These are phyloP conservation scores for Westerdykella ornata DNA, from an alignment of 2,329 filamentous ascomycete genomes.

Conservation along the genomic window DNA sequence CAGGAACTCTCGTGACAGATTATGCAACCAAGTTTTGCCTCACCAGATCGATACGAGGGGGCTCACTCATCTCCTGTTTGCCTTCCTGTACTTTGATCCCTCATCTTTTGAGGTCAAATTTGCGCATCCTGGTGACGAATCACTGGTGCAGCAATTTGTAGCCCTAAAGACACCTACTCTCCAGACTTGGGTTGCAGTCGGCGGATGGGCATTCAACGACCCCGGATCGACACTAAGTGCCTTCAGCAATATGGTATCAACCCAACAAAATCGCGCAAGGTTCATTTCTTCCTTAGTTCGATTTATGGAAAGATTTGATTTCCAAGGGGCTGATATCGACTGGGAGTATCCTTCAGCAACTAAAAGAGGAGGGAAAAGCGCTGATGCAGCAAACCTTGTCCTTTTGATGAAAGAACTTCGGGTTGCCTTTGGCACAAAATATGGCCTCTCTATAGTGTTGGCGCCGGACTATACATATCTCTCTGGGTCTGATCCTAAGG, in stretches of 20 bases:
- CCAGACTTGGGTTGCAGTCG: constrained; percentile 38
- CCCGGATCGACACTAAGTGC: constrained; percentile 21
- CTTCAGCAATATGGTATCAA: constrained; percentile 26
- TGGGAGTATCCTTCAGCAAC: constrained; percentile 36
- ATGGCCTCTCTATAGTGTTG: constrained; percentile 21
- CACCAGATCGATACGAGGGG: constrained; percentile 28
- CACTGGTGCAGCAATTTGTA: constrained; percentile 27
- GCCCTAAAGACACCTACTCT: constrained; percentile 30
- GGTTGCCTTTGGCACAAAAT: constrained; percentile 9
- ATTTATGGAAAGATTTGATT: constrained; percentile 40
- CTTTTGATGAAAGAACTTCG: constrained; percentile 16
- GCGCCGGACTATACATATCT: constrained; percentile 25
- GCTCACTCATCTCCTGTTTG: constrained; percentile 32
- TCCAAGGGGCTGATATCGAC: constrained; percentile 43
- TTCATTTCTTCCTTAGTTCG: constrained; percentile 39
- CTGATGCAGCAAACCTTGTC: constrained; percentile 28
- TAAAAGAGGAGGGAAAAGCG: constrained; percentile 34
- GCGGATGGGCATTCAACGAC: constrained; percentile 42
- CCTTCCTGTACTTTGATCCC: constrained; percentile 22
- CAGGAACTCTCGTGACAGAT: constrained; percentile 6
- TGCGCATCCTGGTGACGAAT: constrained; percentile 9
- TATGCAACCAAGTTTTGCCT: constrained; percentile 31
- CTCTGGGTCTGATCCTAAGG: constrained; percentile 23
- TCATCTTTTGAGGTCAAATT: constrained; percentile 18
- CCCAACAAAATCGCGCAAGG: constrained; percentile 12